Evolutionary conservation across 2,329 filamentous ascomycete species (phyloP).

Genomic region (Polychaeton citri): DNA sequence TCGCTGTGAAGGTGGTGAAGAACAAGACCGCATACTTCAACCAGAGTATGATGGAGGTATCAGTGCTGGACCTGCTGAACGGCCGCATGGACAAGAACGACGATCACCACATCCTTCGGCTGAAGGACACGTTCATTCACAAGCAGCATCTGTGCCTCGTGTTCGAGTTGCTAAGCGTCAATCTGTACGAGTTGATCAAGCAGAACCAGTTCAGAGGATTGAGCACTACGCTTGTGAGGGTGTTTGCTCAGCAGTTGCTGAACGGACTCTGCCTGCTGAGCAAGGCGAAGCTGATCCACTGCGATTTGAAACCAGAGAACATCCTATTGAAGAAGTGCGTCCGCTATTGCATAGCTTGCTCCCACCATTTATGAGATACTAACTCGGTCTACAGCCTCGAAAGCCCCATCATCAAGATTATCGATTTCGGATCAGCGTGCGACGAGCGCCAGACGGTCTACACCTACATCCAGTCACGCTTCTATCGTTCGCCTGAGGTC

Average conservation of each 20-base stretch:
- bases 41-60: constrained; percentile 99
- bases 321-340: constrained; percentile 84
- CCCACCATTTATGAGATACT: constrained; percentile 1
- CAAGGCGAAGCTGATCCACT: constrained; percentile 94
- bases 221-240: constrained; percentile 89
- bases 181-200: constrained; percentile 96
- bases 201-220: constrained; percentile 97
- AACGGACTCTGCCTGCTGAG: constrained; percentile 86
- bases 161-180: constrained; percentile 92
- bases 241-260: constrained; percentile 92
- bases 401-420: constrained; percentile 98
- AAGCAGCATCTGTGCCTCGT: constrained; percentile 92
- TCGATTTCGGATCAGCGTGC: constrained; percentile 96
- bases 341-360: not conserved
- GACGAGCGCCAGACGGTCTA: constrained; percentile 98
- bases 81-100: constrained; percentile 99
- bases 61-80: constrained; percentile 89
- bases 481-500: constrained; percentile 94
- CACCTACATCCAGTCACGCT: constrained; percentile 96
- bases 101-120: constrained; percentile 83
- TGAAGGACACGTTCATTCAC: constrained; percentile 98
- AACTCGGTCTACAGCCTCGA: constrained; percentile 49
- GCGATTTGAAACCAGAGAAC: constrained; percentile 95
- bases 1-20: constrained; percentile 98
- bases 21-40: constrained; percentile 99